These are phyloP conservation scores for Cyphellophora europaea DNA, from an alignment of 2,329 filamentous ascomycete species.

Conservation along the genomic window DNA sequence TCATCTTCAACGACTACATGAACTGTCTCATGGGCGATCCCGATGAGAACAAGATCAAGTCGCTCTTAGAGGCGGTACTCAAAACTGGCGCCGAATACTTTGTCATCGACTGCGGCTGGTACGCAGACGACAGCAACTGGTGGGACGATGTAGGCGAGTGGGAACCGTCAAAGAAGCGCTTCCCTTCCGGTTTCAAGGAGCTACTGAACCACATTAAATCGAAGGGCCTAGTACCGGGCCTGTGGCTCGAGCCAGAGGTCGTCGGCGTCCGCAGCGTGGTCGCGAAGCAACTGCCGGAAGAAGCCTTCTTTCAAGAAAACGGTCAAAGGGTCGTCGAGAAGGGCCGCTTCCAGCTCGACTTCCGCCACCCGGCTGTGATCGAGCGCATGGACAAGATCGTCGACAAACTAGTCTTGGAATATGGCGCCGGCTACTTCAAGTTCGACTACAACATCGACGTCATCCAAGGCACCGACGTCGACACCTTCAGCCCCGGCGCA, in stretches of 20 bases:
- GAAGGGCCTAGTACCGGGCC: slow-evolving; percentile 21
- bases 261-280: slow-evolving; percentile 23
- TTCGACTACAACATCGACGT: slow-evolving; percentile 31
- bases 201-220: slow-evolving; percentile 20
- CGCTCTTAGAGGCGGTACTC: slow-evolving; percentile 22
- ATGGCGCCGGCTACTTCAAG: slow-evolving; percentile 26
- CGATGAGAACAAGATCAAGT: slow-evolving; percentile 24
- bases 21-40: slow-evolving; percentile 31
- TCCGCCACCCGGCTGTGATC: slow-evolving; percentile 20
- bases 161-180: slow-evolving; percentile 24
- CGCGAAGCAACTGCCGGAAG: slow-evolving; percentile 19
- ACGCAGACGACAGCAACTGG: slow-evolving; percentile 27
- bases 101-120: slow-evolving; percentile 30
- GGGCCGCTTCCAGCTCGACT: slow-evolving; percentile 27
- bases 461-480: slow-evolving; percentile 24
- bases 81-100: slow-evolving; percentile 27
- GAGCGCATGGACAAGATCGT: slow-evolving; percentile 20
- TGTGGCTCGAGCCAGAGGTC: slow-evolving; percentile 30
- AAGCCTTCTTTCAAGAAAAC: slow-evolving; percentile 25
- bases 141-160: slow-evolving; percentile 29
- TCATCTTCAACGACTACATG: slow-evolving; percentile 33
- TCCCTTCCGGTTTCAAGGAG: slow-evolving; percentile 23
- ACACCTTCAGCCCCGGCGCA: slow-evolving; percentile 17
- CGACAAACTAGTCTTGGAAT: slow-evolving; percentile 18
- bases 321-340: slow-evolving; percentile 24